Percentiles rank a stretch among this genome's conserved stretches.
Conservation (phyloP, 2,329 filamentous ascomycete species). For the Hypoxylon sp. region DNA sequence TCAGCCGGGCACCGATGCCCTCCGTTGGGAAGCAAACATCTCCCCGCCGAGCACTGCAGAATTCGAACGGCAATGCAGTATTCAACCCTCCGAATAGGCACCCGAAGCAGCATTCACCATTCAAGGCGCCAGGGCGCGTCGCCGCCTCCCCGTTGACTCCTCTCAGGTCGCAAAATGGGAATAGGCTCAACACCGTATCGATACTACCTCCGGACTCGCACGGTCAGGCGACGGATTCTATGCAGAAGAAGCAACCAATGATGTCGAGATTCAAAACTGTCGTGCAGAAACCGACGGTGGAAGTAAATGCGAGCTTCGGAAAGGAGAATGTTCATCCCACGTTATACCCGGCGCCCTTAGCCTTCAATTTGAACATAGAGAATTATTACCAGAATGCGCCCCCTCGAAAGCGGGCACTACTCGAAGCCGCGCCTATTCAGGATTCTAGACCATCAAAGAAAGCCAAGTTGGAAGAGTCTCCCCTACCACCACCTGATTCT, state of each 20-base stretch:
- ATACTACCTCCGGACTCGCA: constrained; percentile 75
- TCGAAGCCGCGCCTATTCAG: constrained; percentile 81
- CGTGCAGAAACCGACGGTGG: constrained; percentile 67
- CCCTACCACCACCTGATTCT: constrained; percentile 79
- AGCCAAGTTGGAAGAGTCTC: constrained; percentile 70
- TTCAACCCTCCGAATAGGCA: constrained; percentile 73
- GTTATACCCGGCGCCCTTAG: constrained; percentile 64
- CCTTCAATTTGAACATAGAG: constrained; percentile 67
- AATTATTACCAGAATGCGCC: constrained; percentile 66
- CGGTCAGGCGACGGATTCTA: constrained; percentile 73
- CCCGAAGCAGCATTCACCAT: constrained; percentile 74
- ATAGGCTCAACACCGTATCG: constrained; percentile 75
- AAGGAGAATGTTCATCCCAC: constrained; percentile 72
- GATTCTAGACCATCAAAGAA: constrained; percentile 79
- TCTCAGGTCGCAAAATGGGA: constrained; percentile 68
- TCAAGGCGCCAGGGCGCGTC: constrained; percentile 71
- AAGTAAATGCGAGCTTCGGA: constrained; percentile 59
- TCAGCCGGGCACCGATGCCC: constrained; percentile 71
- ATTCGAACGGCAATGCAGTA: constrained; percentile 72
- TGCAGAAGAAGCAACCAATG: constrained; percentile 74
- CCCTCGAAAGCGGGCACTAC: constrained; percentile 72
- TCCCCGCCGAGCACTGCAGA: constrained; percentile 64
- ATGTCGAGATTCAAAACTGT: constrained; percentile 72
- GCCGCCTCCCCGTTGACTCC: constrained; percentile 73
- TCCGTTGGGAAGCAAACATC: constrained; percentile 60